A percentile compares a stretch with the other conserved stretches of the same genome.
Conservation (phyloP, 2,329 filamentous ascomycete genomes). For the Hymenoscyphus scutula region DNA sequence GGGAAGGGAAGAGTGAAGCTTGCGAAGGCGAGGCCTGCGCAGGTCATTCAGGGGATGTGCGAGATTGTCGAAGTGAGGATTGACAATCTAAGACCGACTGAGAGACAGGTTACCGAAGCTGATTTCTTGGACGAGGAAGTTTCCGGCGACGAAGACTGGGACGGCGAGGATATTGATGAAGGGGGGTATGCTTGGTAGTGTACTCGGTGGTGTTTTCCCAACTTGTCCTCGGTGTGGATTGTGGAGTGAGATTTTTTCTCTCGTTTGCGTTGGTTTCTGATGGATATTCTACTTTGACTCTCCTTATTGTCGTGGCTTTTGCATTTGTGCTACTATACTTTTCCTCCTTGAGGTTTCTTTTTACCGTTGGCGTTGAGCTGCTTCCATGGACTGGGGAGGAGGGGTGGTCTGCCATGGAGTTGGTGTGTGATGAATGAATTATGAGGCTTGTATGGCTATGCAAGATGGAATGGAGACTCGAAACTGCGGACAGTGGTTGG, state of each 20-base stretch:
- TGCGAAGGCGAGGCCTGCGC: conserved; percentile 40
- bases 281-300: background rate
- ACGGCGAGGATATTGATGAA: conserved; percentile 35
- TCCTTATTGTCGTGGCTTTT: background rate
- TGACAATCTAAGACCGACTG: conserved; percentile 72
- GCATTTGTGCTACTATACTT: conserved; percentile 1
- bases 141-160: conserved; percentile 56
- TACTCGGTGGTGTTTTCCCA: background rate
- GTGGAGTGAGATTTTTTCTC: background rate
- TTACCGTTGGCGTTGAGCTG: background rate
- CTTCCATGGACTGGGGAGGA: background rate
- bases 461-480: background rate
- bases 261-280: background rate
- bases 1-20: conserved; percentile 25
- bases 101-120: conserved; percentile 65
- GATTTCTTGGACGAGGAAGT: conserved; percentile 64
- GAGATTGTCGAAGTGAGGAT: conserved; percentile 68
- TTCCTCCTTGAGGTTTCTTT: no score
- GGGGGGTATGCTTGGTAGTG: conserved; percentile 29
- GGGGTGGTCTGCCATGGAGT: background rate
- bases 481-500: background rate
- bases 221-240: background rate
- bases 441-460: conserved; percentile 5
- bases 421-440: conserved; percentile 6
- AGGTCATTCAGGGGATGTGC: conserved; percentile 65